Percentiles rank a stretch among this genome's conserved stretches.
Conservation (phyloP, 2,329 filamentous ascomycete genomes). For the Calonectria pauciramosa region DNA sequence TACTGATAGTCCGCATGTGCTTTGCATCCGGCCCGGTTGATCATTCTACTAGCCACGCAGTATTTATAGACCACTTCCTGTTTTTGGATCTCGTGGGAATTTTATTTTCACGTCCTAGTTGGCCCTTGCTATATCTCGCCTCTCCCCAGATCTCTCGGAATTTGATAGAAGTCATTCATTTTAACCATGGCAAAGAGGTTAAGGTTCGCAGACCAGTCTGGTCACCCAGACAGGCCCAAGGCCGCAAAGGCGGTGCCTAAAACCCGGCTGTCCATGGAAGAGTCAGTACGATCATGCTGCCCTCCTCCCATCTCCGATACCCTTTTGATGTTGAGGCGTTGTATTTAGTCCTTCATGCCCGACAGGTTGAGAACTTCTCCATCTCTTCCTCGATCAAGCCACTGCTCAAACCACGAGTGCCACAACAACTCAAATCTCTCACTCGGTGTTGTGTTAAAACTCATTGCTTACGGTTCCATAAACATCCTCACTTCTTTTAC, state of each 20-base stretch:
- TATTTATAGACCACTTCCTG: background rate
- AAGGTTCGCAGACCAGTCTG: background rate
- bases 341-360: background rate
- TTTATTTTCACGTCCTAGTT: background rate
- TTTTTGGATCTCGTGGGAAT: background rate
- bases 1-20: conserved; percentile 13
- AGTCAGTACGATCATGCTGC: background rate
- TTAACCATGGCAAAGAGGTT: background rate
- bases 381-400: background rate
- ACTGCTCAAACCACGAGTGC: background rate
- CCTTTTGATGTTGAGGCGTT: background rate
- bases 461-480: background rate
- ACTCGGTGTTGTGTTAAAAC: background rate
- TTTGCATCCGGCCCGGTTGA: conserved; percentile 1
- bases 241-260: background rate
- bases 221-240: background rate
- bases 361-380: no score
- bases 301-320: background rate
- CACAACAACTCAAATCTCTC: background rate
- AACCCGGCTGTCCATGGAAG: background rate
- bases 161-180: no score
- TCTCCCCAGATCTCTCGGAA: background rate
- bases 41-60: background rate
- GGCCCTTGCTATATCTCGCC: background rate
- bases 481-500: background rate